Percentiles rank a stretch among this genome's conserved stretches.
Conservation (phyloP, 2,329 filamentous ascomycete genomes). For the Colletotrichum cereale region DNA sequence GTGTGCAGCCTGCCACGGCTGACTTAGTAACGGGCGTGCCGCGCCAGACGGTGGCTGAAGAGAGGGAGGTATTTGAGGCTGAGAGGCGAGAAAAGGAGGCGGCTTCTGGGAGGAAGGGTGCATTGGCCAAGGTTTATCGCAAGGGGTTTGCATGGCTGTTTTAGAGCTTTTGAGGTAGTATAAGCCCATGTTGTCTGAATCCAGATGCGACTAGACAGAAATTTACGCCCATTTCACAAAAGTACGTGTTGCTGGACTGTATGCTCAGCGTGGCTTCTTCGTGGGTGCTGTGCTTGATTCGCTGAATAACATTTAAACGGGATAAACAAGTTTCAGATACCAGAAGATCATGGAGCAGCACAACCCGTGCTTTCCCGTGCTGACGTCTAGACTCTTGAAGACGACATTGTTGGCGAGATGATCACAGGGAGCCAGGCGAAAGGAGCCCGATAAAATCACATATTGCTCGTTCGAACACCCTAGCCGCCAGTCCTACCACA, state of each 20-base stretch:
- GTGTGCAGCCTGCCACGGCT: background rate
- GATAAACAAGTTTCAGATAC: conserved; percentile 46
- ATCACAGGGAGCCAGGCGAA: too few relatives aligned
- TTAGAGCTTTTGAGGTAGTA: background rate
- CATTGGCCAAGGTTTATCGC: conserved; percentile 1
- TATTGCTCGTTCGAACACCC: too few relatives aligned
- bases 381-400: too few relatives aligned
- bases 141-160: conserved; percentile 22
- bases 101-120: background rate
- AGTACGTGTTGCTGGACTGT: background rate
- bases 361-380: too few relatives aligned
- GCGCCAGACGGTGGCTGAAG: background rate
- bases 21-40: conserved; percentile 27
- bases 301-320: background rate
- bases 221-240: too few relatives aligned
- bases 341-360: too few relatives aligned
- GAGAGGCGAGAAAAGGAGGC: conserved; percentile 16
- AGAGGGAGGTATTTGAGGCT: background rate
- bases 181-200: background rate
- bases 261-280: too few relatives aligned
- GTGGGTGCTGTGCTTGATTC: too few relatives aligned
- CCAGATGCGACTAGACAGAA: background rate
- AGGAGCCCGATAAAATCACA: too few relatives aligned
- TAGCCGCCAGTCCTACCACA: too few relatives aligned
- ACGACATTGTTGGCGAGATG: too few relatives aligned